Conservation (phyloP, 805 yeast genomes). For the Candida xyloterini region DNA sequence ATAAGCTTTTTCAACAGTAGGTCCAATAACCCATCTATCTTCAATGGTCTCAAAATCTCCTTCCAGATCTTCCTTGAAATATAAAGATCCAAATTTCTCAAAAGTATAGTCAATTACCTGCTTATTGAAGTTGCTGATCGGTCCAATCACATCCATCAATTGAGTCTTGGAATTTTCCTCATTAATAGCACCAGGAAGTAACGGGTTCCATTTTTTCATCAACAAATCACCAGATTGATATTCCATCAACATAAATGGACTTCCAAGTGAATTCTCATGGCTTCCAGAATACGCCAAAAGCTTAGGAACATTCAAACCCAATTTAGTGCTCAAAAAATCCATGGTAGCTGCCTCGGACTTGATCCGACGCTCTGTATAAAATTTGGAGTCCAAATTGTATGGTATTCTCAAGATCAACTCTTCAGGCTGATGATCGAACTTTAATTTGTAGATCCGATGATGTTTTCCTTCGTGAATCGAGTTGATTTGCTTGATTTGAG, state of each 20-base stretch:
- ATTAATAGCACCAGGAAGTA: conserved; percentile 53
- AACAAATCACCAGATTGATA: conserved; percentile 72
- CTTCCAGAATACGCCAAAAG: conserved; percentile 66
- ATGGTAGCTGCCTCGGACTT: conserved; percentile 91
- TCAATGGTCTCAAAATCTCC: conserved; percentile 13
- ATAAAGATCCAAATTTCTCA: conserved; percentile 76
- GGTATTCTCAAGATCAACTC: conserved; percentile 80
- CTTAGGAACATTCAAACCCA: conserved; percentile 69
- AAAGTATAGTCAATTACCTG: conserved; percentile 46
- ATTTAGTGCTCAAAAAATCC: conserved; percentile 70
- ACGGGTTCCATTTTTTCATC: conserved; percentile 91
- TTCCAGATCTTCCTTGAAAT: conserved; percentile 69
- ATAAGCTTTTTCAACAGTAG: conserved; percentile 75
- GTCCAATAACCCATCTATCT: conserved; percentile 86
- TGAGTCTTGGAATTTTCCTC: conserved; percentile 47
- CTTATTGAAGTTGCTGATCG: conserved; percentile 53
- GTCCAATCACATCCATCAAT: conserved; percentile 61
- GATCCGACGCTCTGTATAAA: conserved; percentile 61
- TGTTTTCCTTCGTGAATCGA: conserved; percentile 94
- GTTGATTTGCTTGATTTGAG: conserved; percentile 63
- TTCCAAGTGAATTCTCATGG: conserved; percentile 56
- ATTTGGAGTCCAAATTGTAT: conserved; percentile 68
- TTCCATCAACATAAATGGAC: conserved; percentile 83
- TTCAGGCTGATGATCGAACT: conserved; percentile 40
- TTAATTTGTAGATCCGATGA: conserved; percentile 78